Evolutionary conservation across 768 basidiomycete species (phyloP).

Genomic region (Suillus sp.): DNA sequence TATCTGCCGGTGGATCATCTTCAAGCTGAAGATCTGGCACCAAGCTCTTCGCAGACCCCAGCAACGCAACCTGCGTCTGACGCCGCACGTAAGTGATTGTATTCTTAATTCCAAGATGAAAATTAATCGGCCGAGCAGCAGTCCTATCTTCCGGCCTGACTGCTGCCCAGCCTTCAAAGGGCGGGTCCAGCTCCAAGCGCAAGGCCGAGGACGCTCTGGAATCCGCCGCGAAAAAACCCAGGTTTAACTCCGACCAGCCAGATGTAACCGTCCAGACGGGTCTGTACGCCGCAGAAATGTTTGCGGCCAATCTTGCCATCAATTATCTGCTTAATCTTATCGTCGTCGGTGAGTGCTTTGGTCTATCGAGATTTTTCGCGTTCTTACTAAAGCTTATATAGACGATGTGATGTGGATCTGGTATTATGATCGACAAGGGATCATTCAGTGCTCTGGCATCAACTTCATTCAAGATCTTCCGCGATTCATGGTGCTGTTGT

Average conservation of each 20-base stretch:
- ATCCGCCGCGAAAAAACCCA: not conserved
- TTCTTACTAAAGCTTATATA: not conserved
- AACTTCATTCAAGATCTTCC: not conserved
- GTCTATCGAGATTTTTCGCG: not conserved
- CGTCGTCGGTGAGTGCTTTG: not conserved
- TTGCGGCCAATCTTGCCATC: not conserved
- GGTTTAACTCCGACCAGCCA: not conserved
- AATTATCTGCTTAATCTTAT: not conserved
- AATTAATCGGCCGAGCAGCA: not conserved
- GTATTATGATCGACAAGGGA: not conserved
- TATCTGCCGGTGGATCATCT: not conserved
- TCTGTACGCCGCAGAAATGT: not conserved
- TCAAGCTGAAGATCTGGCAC: not conserved
- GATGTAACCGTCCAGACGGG: not conserved
- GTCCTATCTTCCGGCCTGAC: too few species aligned
- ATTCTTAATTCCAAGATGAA: not conserved
- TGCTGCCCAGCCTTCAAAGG: too few species aligned
- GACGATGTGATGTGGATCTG: constrained; percentile 8
- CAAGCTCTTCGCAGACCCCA: not conserved
- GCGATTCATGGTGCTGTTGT: not conserved
- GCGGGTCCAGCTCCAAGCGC: not conserved
- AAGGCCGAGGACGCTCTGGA: not conserved
- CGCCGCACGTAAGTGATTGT: not conserved
- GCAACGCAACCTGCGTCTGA: not conserved
- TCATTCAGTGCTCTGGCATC: not conserved